phyloP scores from a whole-genome alignment of 2,329 filamentous ascomycete genomes.

The Fusarium sp. region DNA sequence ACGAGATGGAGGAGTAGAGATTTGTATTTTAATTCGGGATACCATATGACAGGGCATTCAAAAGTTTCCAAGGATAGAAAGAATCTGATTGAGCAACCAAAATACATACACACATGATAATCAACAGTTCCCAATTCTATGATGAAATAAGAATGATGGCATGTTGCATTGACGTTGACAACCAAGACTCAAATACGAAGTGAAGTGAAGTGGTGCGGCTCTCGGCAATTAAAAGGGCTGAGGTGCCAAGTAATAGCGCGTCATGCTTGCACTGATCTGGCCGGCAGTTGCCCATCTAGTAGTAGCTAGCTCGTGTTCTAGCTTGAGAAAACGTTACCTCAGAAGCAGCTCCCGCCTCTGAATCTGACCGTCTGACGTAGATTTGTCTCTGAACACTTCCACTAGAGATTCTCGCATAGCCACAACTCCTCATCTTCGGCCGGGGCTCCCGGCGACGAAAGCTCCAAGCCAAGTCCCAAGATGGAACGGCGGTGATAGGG shows the following conservation, averaged over 20 bases:
- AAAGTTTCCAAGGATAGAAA: constrained; percentile 41
- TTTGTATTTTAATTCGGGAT: constrained; percentile 39
- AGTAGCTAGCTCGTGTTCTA: background rate
- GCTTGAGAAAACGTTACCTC: constrained; percentile 25
- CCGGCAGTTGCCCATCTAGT: too few relatives aligned
- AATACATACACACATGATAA: background rate
- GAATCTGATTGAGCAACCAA: constrained; percentile 22
- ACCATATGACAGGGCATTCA: constrained; percentile 37
- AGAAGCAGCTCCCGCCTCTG: background rate
- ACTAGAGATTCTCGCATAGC: constrained; percentile 11
- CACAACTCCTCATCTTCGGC: constrained; percentile 1
- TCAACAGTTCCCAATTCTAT: background rate
- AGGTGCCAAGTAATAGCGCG: background rate
- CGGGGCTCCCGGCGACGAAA: background rate
- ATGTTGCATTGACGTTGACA: background rate
- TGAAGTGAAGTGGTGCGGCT: constrained; percentile 19
- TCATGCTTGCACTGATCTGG: constrained; percentile 12
- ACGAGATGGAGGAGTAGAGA: constrained; percentile 51
- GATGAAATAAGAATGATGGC: background rate
- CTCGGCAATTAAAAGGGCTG: constrained; percentile 8
- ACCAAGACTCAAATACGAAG: constrained; percentile 24
- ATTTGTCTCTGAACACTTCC: background rate
- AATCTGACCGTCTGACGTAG: too few relatives aligned
- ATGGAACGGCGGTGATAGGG: background rate
- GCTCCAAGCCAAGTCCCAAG: too few relatives aligned